phyloP scores from a whole-genome alignment of 495 filamentous ascomycete species.

The Apiosordaria backusii region DNA sequence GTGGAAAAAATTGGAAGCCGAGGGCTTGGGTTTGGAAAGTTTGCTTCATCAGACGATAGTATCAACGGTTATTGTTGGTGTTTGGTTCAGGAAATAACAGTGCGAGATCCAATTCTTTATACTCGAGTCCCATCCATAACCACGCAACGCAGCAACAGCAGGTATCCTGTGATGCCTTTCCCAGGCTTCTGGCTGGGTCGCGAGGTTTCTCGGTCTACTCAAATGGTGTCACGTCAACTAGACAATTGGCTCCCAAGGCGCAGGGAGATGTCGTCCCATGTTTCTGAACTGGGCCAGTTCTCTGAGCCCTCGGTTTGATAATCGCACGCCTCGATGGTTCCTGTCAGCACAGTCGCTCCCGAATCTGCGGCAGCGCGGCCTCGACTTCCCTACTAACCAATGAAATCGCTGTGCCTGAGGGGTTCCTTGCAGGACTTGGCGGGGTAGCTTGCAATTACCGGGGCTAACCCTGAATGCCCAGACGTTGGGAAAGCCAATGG shows the following conservation, averaged over 20 bases:
- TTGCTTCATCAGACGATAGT: background rate
- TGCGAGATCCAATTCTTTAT: conserved; percentile 14
- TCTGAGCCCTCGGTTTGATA: background rate
- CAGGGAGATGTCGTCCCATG: conserved; percentile 18
- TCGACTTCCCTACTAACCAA: background rate
- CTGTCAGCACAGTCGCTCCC: too few species aligned
- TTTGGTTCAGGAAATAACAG: background rate
- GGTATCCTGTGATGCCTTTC: background rate
- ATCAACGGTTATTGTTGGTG: background rate
- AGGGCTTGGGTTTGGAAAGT: background rate
- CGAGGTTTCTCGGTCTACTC: conserved; percentile 7
- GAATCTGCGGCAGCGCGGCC: too few species aligned
- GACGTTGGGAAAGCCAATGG: conserved; percentile 3
- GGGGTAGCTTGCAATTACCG: conserved; percentile 8
- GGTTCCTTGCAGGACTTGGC: conserved; percentile 1
- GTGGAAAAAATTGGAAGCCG: background rate
- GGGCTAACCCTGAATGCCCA: background rate
- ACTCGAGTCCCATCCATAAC: background rate
- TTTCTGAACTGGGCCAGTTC: conserved; percentile 16
- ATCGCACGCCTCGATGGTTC: background rate
- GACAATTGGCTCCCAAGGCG: conserved; percentile 16
- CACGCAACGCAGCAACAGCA: background rate
- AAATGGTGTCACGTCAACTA: conserved; percentile 14
- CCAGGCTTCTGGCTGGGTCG: conserved; percentile 5
- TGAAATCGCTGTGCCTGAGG: conserved; percentile 3